These are phyloP conservation scores for Clavispora asparagi DNA, from an alignment of 805 yeast species.

Conservation along the genomic window DNA sequence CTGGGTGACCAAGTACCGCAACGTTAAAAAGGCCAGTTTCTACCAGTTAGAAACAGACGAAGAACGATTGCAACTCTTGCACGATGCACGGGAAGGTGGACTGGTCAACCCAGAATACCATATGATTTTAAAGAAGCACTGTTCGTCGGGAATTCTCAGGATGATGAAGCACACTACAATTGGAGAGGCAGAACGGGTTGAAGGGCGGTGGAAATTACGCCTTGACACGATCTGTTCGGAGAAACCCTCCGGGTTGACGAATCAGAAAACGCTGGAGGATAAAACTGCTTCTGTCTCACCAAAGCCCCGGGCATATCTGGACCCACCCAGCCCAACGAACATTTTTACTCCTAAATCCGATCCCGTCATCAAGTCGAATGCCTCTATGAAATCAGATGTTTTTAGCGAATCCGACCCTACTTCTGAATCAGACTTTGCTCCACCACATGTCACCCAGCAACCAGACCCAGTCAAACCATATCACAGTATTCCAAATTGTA, in stretches of 20 bases:
- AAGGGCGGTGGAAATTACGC: constrained; percentile 18
- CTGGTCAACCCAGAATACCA: constrained; percentile 42
- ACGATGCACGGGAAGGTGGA: constrained; percentile 42
- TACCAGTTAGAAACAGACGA: constrained; percentile 40
- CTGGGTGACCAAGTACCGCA: constrained; percentile 47
- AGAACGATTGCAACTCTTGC: constrained; percentile 36
- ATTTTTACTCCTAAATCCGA: too few relatives aligned
- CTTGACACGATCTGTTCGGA: constrained; percentile 3
- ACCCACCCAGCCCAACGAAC: too few relatives aligned
- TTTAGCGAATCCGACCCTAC: too few relatives aligned
- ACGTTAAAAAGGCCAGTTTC: constrained; percentile 38
- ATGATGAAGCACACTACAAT: constrained; percentile 26
- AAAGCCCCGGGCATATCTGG: too few relatives aligned
- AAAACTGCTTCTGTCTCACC: too few relatives aligned
- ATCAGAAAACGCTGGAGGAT: too few relatives aligned
- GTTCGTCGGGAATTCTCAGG: constrained; percentile 24
- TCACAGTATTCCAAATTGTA: too few relatives aligned
- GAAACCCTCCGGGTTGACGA: not conserved
- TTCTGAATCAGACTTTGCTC: too few relatives aligned
- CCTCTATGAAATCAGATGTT: too few relatives aligned
- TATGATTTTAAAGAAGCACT: constrained; percentile 25
- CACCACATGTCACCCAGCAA: too few relatives aligned
- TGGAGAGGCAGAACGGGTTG: constrained; percentile 8
- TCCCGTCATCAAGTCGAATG: too few relatives aligned
- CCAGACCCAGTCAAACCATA: too few relatives aligned